phyloP scores from a whole-genome alignment of 495 filamentous ascomycete species.

The Neurospora cerealis region DNA sequence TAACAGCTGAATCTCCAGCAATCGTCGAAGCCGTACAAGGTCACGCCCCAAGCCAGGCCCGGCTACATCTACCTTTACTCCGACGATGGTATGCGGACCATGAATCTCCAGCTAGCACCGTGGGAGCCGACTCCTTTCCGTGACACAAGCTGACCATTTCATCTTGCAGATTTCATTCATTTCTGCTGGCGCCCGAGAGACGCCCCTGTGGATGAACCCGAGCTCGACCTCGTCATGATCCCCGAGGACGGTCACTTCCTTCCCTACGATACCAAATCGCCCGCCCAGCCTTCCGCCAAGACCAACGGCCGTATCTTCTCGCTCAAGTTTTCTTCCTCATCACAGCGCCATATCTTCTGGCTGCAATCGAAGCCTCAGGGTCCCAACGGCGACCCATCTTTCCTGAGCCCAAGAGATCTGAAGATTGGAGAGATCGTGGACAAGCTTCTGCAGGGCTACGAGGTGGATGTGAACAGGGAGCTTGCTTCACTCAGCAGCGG shows the following conservation, averaged over 20 bases:
- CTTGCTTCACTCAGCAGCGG: slow-evolving; percentile 51
- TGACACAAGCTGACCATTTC: slow-evolving; percentile 10
- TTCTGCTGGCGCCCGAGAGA: slow-evolving; percentile 80
- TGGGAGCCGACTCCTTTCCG: not conserved
- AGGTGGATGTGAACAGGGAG: slow-evolving; percentile 75
- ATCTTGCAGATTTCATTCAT: slow-evolving; percentile 62
- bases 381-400: slow-evolving; percentile 56
- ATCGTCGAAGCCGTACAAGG: slow-evolving; percentile 49
- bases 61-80: slow-evolving; percentile 91
- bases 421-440: slow-evolving; percentile 82
- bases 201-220: slow-evolving; percentile 50
- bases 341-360: slow-evolving; percentile 89
- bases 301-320: slow-evolving; percentile 88
- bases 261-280: slow-evolving; percentile 53
- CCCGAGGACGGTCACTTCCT: slow-evolving; percentile 80
- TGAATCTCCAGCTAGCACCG: not conserved
- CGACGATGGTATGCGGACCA: slow-evolving; percentile 61
- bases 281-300: slow-evolving; percentile 41
- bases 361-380: slow-evolving; percentile 82
- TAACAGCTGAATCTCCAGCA: slow-evolving; percentile 31
- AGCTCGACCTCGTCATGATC: slow-evolving; percentile 80
- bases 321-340: slow-evolving; percentile 90
- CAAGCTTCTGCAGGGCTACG: slow-evolving; percentile 72
- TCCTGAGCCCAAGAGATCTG: slow-evolving; percentile 70
- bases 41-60: slow-evolving; percentile 57